These are phyloP conservation scores for Pythium pectinolyticum DNA, from an alignment of 352 stramenopile genomes.

Conservation along the genomic window DNA sequence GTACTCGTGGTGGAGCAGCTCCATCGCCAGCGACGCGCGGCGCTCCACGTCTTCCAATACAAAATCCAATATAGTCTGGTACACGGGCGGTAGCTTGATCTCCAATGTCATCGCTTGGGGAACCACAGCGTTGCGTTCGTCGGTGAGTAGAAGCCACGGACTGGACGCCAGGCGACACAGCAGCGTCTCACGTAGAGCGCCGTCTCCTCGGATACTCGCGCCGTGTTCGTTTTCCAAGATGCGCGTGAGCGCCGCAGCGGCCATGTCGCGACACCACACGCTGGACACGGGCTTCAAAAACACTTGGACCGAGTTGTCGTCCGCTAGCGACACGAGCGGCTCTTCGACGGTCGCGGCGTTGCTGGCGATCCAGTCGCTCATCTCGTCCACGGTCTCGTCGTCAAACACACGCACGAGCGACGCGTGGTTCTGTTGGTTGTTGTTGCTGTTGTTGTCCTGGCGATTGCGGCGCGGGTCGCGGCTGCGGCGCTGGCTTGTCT, in stretches of 20 bases:
- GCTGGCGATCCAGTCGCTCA: slow-evolving; percentile 78
- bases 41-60: slow-evolving; percentile 54
- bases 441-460: slow-evolving; percentile 3
- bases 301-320: slow-evolving; percentile 77
- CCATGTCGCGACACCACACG: slow-evolving; percentile 76
- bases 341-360: slow-evolving; percentile 80
- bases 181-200: slow-evolving; percentile 60
- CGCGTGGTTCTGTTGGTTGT: slow-evolving; percentile 41
- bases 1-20: slow-evolving; percentile 66
- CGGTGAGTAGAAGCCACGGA: slow-evolving; percentile 55
- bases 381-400: slow-evolving; percentile 54
- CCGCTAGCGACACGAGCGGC: slow-evolving; percentile 69
- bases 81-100: slow-evolving; percentile 51
- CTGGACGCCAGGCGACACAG: slow-evolving; percentile 68
- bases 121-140: slow-evolving; percentile 34
- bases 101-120: too few relatives aligned
- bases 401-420: slow-evolving; percentile 73
- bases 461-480: slow-evolving; percentile 61
- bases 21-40: slow-evolving; percentile 50
- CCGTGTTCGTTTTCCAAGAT: slow-evolving; percentile 82
- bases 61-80: slow-evolving; percentile 71
- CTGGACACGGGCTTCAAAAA: slow-evolving; percentile 62
- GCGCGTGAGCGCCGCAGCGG: slow-evolving; percentile 54
- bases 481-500: slow-evolving; percentile 65
- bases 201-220: slow-evolving; percentile 61